These are phyloP conservation scores for Sugiyamaella xylanicola DNA, from an alignment of 1,139 yeast genomes.

Conservation along the genomic window DNA sequence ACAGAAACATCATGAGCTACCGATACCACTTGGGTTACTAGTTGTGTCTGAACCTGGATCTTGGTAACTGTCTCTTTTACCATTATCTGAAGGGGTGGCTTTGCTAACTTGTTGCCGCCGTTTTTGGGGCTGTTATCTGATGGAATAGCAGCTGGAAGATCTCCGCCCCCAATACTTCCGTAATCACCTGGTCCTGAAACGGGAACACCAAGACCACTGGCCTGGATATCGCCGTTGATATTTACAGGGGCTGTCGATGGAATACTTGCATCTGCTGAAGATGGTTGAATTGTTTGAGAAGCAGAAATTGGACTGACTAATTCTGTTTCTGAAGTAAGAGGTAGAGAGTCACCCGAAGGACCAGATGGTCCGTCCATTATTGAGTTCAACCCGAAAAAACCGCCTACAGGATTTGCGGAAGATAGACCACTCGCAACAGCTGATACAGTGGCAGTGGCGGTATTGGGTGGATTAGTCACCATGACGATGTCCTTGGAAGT, in stretches of 20 bases:
- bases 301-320: background rate
- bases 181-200: background rate
- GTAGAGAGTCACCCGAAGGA: no score
- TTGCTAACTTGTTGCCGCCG: background rate
- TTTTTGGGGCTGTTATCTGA: background rate
- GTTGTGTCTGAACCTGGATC: background rate
- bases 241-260: no score
- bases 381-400: background rate
- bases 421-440: background rate
- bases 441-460: background rate
- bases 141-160: background rate
- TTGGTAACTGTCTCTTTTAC: conserved; percentile 9
- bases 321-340: background rate
- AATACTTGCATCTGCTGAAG: background rate
- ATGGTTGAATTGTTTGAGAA: background rate
- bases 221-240: background rate
- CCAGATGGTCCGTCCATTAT: no score
- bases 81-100: conserved; percentile 6
- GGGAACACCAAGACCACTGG: background rate
- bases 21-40: background rate
- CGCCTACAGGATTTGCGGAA: background rate
- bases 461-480: conserved; percentile 1
- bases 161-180: no score
- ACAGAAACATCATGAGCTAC: conserved; percentile 1
- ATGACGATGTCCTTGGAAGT: conserved; percentile 7